Percentiles rank a stretch among this genome's conserved stretches.
Evolutionary conservation across 345 rosid species (phyloP).

Genomic region (Diplotaxis tenuifolia): DNA sequence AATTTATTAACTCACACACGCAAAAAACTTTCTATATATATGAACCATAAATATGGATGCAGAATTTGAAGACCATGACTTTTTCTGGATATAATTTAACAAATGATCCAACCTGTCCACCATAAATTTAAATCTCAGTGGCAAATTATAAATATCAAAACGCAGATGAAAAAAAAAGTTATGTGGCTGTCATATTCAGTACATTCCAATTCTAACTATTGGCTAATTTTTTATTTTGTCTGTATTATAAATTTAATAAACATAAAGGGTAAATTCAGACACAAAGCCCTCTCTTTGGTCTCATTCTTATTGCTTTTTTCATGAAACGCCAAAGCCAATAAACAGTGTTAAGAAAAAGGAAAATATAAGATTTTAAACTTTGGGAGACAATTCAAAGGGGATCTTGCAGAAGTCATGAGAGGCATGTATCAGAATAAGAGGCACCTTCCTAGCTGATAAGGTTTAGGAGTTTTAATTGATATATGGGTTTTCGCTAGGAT

Average conservation of each 20-base stretch:
- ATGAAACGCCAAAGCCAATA: slow-evolving; percentile 39
- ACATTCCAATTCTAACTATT: slow-evolving; percentile 42
- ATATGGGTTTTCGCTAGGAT: background rate
- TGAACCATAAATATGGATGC: slow-evolving; percentile 33
- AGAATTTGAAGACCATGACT: slow-evolving; percentile 38
- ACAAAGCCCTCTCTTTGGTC: slow-evolving; percentile 36
- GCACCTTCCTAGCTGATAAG: slow-evolving; percentile 25
- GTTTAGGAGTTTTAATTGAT: slow-evolving; percentile 16
- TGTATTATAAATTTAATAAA: slow-evolving; percentile 4
- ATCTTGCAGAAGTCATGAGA: slow-evolving; percentile 33
- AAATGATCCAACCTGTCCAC: slow-evolving; percentile 43
- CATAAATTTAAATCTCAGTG: slow-evolving; percentile 6
- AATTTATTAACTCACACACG: slow-evolving; percentile 33
- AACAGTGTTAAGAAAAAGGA: slow-evolving; percentile 25
- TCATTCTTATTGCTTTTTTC: slow-evolving; percentile 39
- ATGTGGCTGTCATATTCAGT: slow-evolving; percentile 44
- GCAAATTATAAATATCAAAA: background rate
- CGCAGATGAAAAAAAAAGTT: background rate
- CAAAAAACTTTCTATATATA: slow-evolving; percentile 36
- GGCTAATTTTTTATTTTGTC: slow-evolving; percentile 23
- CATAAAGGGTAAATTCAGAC: slow-evolving; percentile 34
- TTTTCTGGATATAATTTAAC: slow-evolving; percentile 30
- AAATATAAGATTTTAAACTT: background rate
- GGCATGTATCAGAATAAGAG: slow-evolving; percentile 34
- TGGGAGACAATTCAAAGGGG: slow-evolving; percentile 30